A percentile compares a stretch with the other conserved stretches of the same genome.
These are phyloP conservation scores for Hyaloperonospora arabidopsidis DNA, from an alignment of 352 stramenopile species.

Conservation along the genomic window DNA sequence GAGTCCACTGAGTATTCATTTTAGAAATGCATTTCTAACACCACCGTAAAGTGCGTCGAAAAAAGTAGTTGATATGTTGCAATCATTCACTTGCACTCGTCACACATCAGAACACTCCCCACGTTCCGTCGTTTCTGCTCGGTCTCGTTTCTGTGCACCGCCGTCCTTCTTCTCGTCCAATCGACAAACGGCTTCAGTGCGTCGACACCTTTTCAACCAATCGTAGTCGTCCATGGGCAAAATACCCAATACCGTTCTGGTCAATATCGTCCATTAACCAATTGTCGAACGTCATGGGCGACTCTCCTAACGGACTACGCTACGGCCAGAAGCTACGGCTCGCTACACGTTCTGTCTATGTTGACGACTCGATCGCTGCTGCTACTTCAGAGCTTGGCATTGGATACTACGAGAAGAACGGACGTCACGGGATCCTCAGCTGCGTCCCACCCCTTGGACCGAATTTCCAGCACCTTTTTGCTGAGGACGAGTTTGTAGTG, in stretches of 20 bases:
- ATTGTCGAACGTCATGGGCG: constrained; percentile 13
- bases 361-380: neutral
- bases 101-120: too few relatives aligned
- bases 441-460: constrained; percentile 70
- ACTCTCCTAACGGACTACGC: constrained; percentile 34
- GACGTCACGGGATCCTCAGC: constrained; percentile 75
- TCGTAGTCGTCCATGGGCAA: constrained; percentile 3
- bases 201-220: constrained; percentile 10
- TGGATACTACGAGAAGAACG: constrained; percentile 84
- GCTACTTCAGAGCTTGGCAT: constrained; percentile 31
- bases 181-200: neutral
- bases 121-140: too few relatives aligned
- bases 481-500: constrained; percentile 76
- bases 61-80: neutral
- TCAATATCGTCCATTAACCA: neutral
- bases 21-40: neutral
- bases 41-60: neutral
- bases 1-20: constrained; percentile 6
- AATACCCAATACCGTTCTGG: neutral
- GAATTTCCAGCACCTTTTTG: constrained; percentile 66
- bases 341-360: constrained; percentile 49
- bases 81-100: neutral
- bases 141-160: too few relatives aligned
- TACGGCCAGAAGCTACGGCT: constrained; percentile 71
- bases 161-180: constrained; percentile 9